Evolutionary conservation across 139 green algal species (phyloP), one percentile per base, ranked within the genome.

Genomic region (Gonium pectorale): DNA sequence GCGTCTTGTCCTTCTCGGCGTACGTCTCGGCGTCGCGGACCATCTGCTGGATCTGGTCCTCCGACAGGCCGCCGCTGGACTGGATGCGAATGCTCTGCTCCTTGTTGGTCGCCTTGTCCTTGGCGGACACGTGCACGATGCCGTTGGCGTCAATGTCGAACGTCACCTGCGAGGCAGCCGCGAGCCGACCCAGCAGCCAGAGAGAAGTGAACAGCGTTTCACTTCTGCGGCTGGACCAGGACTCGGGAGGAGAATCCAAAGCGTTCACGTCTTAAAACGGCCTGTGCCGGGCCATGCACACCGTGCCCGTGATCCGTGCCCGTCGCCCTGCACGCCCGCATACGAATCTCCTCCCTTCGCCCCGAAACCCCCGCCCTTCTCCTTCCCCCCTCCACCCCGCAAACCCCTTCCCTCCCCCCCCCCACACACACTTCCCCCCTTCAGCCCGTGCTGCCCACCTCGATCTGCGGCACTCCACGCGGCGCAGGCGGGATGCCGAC

Each of bases 1-100:
- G 90, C 89, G 95, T 67, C 92, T 97, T 98, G 93, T 99, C 96
- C 79, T 93, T 92, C 27, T 91, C 91, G 8, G 95, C 94, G 68
- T 95, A 95, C 52, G 83, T 67, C 91, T 99, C 97, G 13, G 95
- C 96, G 49, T 99, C 96, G 37, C 88, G 87, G 54, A 92, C 88
- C 97, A 99, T 99, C 77, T 96, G 85, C 88, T 99, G 85, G 89
- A 99, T 98, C 85, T 99, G 91, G 13, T 94, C 90, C 56, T 99
- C 96, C 37, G 78, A 94, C 49, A 99, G 91, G 26, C 97, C 97
- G 59, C 87, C 91, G 49, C 77, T 90, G 81, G 67, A 88, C 91
- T 97, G 93, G 89, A 99, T 99, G 43, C 92, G 95, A 89, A 99
- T 98, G 67, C 87, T 90, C 93, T 99, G 97, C 93, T 99, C 95